Evolutionary conservation across 2,329 filamentous ascomycete genomes (phyloP), one percentile per base, ranked within the genome.

Genomic region (Talaromyces islandicus): DNA sequence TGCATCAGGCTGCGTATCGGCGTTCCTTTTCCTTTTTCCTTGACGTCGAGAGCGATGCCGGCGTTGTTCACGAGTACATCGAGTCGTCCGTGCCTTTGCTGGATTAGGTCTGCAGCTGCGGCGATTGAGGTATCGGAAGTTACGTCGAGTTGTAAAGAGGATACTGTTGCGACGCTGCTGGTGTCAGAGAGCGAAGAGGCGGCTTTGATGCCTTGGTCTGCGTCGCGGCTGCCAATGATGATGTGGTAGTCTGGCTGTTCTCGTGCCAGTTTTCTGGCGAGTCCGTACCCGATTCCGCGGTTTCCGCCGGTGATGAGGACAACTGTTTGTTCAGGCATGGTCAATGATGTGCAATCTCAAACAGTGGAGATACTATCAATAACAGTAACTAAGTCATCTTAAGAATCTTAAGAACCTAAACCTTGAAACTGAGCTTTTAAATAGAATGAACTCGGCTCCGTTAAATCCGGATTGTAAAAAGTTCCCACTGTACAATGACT

Each of bases 1-100:
- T 56, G 62, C 46, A 62, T 63, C 5, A 64, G 46, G 14, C 60
- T 29, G 14, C 66, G 65, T 5, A 65, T 41, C 0, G 56, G 53
- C 17, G n/a, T 29, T 1, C 38, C 53, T 27, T 56, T 29, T 1
- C 38, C 53, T 27, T 56, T 48, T 10, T 56, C 50, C n/a, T 54
- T 55, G 19, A 61, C 27, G 19, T 58, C 60, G 3, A 61, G 57
- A 0, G 58, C 54, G 24, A 57, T 35, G 14, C 30, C 58, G 27
- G 58, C 58, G 25, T 60, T 60, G 48, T 57, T 62, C 52, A 62
- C 48, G 30, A 59, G 57, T 2, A 62, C 60, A 7, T 62, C 60
- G 25, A 62, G 30, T 7, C 46, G 52, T 7, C 60, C 60, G 17
- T 54, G 50, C 7, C 48, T 7, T 4, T 41, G 3, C 11, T 53